A percentile compares a stretch with the other conserved stretches of the same genome.
These are phyloP conservation scores for Pseudocohnilembus persalinus DNA, from an alignment of 169 alveolate genomes.

Conservation along the genomic window DNA sequence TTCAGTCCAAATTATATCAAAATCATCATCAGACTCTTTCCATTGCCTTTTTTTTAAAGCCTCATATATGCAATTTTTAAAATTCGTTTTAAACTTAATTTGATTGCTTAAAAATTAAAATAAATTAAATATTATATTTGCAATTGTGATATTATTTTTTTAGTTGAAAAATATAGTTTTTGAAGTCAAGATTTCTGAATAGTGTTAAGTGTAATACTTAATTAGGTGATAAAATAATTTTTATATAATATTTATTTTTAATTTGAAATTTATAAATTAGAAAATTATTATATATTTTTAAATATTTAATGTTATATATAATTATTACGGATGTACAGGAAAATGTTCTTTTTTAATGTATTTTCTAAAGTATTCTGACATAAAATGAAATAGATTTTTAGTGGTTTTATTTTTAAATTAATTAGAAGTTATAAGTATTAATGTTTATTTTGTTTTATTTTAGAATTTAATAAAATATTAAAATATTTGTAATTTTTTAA, in stretches of 20 bases:
- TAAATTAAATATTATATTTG: conserved; percentile 1
- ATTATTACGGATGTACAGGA: conserved; percentile 71
- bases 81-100: conserved; percentile 89
- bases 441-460: not conserved
- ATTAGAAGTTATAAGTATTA: not conserved
- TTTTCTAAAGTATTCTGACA: conserved; percentile 79
- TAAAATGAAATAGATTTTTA: no score
- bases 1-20: conserved; percentile 94
- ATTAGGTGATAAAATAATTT: no score
- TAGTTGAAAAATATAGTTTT: no score
- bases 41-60: conserved; percentile 87
- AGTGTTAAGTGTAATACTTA: no score
- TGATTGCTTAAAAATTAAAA: conserved; percentile 27
- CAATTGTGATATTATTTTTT: no score
- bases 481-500: no score
- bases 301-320: not conserved
- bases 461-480: not conserved
- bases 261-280: not conserved
- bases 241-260: no score
- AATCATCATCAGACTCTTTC: conserved; percentile 85
- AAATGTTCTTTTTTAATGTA: conserved; percentile 81
- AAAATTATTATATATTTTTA: not conserved
- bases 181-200: no score
- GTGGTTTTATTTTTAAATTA: not conserved
- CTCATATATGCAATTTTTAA: conserved; percentile 94